Conservation (phyloP, 495 filamentous ascomycete species). For the Neurospora hispaniola region DNA sequence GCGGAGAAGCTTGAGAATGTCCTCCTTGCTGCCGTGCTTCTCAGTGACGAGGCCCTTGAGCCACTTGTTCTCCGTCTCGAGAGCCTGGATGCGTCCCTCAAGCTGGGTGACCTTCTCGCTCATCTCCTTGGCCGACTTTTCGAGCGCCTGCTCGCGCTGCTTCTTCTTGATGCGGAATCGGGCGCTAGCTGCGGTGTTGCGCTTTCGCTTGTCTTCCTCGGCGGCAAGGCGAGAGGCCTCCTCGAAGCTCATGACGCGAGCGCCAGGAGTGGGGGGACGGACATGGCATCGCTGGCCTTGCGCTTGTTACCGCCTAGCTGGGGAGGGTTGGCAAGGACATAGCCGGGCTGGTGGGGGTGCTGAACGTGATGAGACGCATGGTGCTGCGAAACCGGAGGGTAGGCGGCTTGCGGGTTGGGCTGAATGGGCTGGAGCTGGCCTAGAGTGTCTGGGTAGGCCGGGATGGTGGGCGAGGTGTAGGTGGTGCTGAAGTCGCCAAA, state of each 20-base stretch:
- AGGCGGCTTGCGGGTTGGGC: slow-evolving; percentile 27
- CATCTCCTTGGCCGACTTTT: slow-evolving; percentile 83
- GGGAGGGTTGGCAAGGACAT: slow-evolving; percentile 28
- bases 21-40: slow-evolving; percentile 60
- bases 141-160: slow-evolving; percentile 89
- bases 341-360: slow-evolving; percentile 16
- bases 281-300: slow-evolving; percentile 32
- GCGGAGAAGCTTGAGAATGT: slow-evolving; percentile 35
- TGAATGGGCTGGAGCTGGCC: slow-evolving; percentile 39
- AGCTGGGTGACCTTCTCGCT: slow-evolving; percentile 69
- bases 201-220: slow-evolving; percentile 93
- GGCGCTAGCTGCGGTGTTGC: slow-evolving; percentile 90
- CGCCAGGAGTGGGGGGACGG: slow-evolving; percentile 10
- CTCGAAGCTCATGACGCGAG: slow-evolving; percentile 43
- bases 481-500: slow-evolving; percentile 35
- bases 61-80: slow-evolving; percentile 97
- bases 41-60: slow-evolving; percentile 87
- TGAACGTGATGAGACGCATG: slow-evolving; percentile 8
- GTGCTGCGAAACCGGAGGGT: slow-evolving; percentile 28
- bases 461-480: slow-evolving; percentile 37
- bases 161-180: slow-evolving; percentile 99
- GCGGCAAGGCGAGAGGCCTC: slow-evolving; percentile 67
- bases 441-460: slow-evolving; percentile 32
- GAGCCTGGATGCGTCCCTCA: slow-evolving; percentile 69
- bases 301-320: slow-evolving; percentile 40